Evolutionary conservation across 306 rosid species (phyloP), one percentile per base, ranked within the genome.

Genomic region (Vigna reflexopilosa): DNA sequence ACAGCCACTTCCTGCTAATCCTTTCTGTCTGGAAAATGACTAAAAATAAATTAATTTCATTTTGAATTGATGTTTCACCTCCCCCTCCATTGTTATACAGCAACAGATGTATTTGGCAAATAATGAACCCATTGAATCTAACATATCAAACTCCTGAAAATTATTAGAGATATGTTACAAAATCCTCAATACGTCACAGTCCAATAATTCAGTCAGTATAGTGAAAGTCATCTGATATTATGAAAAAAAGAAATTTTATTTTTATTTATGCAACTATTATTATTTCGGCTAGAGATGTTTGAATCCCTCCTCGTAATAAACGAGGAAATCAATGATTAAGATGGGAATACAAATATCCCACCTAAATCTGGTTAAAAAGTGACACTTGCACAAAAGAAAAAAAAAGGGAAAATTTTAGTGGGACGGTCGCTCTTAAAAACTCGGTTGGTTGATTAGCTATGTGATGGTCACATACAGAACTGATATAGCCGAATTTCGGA

Each of bases 61-160:
- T 56, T 44, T 5, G 76, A 78, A 59, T 34, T 62, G 73, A 79
- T 77, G 66, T 47, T 78, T 66, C 50, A 66, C 63, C 76, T 65
- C 50, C 34, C 45, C 28, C 34, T 55, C 28, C 9, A 65, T 36
- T 34, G 62, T 54, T 44, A 14, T 9, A 40, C 19, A 61, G 7
- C 9, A 45, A 48, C 56, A 67, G 24, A 13, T 32, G 84, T 15
- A 67, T 32, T 5, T 58, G 6, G 3, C 49, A 51, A 42, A 63
- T 28, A 26, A 72, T 72, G 48, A 51, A 44, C 19, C 7, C 58
- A 36, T 58, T 17, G 48, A 74, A 75, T 50, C 77, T 44, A 67
- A 67, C 66, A 49, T 42, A 45, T 36, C 42, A 55, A 34, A 42
- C 56, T 70, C 72, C 10, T 59, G 45, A 26, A 24, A 64, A 26